Base-by-base conservation (phyloP, 2,329 filamentous ascomycete genomes). In the Xylaria multiplex region DNA sequence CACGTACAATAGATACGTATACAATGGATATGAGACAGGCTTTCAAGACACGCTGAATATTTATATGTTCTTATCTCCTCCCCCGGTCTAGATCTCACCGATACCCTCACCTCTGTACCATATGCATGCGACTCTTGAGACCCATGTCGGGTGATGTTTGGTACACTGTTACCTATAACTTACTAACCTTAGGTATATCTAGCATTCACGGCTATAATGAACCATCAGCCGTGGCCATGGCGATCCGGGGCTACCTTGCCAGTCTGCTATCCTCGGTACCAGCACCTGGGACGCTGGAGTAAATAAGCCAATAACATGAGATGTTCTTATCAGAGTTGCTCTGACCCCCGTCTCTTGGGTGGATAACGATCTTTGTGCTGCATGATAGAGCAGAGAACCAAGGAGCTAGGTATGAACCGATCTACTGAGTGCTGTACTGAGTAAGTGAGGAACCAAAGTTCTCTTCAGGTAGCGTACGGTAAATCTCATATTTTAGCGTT, bases 231-330 rank as follows among this genome's bases (percentile, higher is more conserved):
- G 19, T 27, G 19, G 19, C 24, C n/a, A 11, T 24, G 19, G 50
- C n/a, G 11, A 13, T 19, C 49, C 11, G 11, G 46, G 46, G 49
- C 30, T 16, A 53, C 30, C 14, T 53, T 53, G 50, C 2, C 32
- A 24, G 49, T 42, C 13, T 43, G 13, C 9, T 35, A 40, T 55
- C 27, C 50, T 61, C n/a, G 40, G 49, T 43, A 54, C 37, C 49
- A 35, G 37, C 24, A 49, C 40, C 49, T 42, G 19, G 48, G n/a
- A 27, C 45, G 40, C 48, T 62, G 24, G 37, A 57, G 50, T 37
- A 9, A 45, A 6, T 24, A 62, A 62, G 58, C 65, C 65, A 67
- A 67, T 67, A 27, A 58, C 48, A 62, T 11, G 54, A 62, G 58
- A 37, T 14, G 52, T 40, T 42, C 65, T 67, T 67, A 67, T 67